Conservation (phyloP, 2,329 filamentous ascomycete species). For the Aspergillus sp. region DNA sequence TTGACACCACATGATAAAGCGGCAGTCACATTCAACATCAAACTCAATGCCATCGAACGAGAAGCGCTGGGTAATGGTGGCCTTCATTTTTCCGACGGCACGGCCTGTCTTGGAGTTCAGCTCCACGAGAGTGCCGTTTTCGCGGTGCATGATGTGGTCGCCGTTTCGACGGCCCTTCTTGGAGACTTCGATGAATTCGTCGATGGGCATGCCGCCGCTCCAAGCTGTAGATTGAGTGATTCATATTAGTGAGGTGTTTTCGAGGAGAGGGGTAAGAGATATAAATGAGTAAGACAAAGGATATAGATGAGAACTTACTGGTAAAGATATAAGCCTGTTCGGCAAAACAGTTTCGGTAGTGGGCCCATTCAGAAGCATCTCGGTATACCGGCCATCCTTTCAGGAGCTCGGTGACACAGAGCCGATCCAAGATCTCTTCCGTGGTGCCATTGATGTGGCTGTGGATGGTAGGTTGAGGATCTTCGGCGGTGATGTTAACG, state of each 20-base stretch:
- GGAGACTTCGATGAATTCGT: conserved; percentile 7
- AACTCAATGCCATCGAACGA: not conserved
- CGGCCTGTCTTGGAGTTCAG: conserved; percentile 1
- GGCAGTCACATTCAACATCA: conserved; percentile 8
- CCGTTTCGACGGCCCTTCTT: conserved; percentile 6
- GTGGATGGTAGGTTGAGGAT: conserved; percentile 5
- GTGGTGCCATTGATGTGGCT: conserved; percentile 9
- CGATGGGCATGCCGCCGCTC: conserved; percentile 7
- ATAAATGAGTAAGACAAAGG: not conserved
- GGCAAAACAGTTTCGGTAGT: conserved; percentile 9
- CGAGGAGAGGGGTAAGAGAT: too few species aligned
- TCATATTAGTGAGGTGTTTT: not conserved
- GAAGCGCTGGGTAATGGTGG: conserved; percentile 6
- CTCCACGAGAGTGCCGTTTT: conserved; percentile 6
- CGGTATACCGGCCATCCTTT: conserved; percentile 9
- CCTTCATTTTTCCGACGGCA: conserved; percentile 7
- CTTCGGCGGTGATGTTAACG: conserved; percentile 8
- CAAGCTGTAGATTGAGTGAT: not conserved
- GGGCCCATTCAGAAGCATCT: conserved; percentile 7
- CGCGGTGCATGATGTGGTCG: conserved; percentile 7
- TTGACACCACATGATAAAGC: conserved; percentile 9
- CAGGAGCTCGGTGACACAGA: conserved; percentile 7
- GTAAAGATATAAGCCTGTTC: conserved; percentile 7
- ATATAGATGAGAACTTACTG: not conserved
- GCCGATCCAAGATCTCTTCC: conserved; percentile 5